Conservation (phyloP, 495 filamentous ascomycete genomes). For the Hypoxylon lienhwacheense region DNA sequence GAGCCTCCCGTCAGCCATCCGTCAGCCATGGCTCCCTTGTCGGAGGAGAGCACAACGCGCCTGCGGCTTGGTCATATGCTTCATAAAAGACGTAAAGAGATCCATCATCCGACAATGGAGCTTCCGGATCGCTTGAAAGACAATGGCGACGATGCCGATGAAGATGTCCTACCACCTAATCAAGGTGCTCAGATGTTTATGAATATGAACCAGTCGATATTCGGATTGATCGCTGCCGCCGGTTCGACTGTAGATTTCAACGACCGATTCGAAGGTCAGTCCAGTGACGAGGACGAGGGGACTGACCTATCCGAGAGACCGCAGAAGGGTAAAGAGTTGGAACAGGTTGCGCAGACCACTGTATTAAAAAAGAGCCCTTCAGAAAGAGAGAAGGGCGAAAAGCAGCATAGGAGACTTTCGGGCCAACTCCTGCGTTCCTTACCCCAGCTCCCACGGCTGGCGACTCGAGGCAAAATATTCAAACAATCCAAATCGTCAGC, state of each 20-base stretch:
- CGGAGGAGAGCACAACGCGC: constrained; percentile 22
- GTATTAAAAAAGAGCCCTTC: constrained; percentile 35
- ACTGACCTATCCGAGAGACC: constrained; percentile 36
- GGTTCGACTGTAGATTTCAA: constrained; percentile 79
- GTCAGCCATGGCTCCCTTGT: constrained; percentile 27
- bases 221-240: constrained; percentile 90
- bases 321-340: constrained; percentile 20
- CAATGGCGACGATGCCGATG: constrained; percentile 62
- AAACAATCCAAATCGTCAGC: constrained; percentile 38
- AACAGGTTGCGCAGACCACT: constrained; percentile 43
- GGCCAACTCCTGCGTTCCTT: constrained; percentile 64
- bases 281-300: constrained; percentile 77
- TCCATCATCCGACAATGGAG: constrained; percentile 64
- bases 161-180: constrained; percentile 70
- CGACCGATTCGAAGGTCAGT: constrained; percentile 75
- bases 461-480: constrained; percentile 41
- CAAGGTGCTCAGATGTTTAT: constrained; percentile 52
- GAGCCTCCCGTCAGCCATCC: neutral
- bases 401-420: constrained; percentile 60
- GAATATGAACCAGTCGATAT: constrained; percentile 93
- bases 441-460: constrained; percentile 49
- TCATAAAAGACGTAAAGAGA: constrained; percentile 60
- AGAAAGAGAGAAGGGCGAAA: constrained; percentile 35
- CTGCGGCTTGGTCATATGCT: constrained; percentile 54
- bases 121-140: constrained; percentile 78